Evolutionary conservation across 1,284 basidiomycete genomes (phyloP), one percentile per base, ranked within the genome.

Genomic region (Pseudozyma tsukubaensis): DNA sequence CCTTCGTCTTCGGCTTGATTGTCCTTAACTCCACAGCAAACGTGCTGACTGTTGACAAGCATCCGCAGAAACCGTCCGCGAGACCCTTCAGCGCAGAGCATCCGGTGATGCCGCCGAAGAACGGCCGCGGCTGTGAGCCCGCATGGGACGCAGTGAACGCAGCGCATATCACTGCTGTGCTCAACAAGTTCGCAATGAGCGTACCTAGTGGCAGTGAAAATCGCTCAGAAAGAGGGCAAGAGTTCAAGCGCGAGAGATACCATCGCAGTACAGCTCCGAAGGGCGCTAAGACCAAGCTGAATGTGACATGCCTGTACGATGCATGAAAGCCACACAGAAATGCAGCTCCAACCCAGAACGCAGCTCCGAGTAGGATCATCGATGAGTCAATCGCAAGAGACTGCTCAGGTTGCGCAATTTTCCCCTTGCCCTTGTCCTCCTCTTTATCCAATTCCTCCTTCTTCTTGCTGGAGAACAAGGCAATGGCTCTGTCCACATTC

Each of bases 1-100:
- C 80, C 14, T 43, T 66, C n/a, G 74, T 50, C 16, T 49, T 43
- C 3, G 76, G 76, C 44, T 86, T 86, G 55, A 97, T 85, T 4
- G 89, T 88, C 9, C 87, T 85, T 35, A 93, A 85, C 84, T 99
- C 97, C 4, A 91, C 90, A 1, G 90, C 91, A 83, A 98, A 96
- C 12, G 95, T 99, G 85, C 92, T 94, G 67, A 99, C 89, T 0
- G 97, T 99, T 5, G 92, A 95, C 72, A 99, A 87, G 85, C 94
- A 94, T 9, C 95, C 97, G 82, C 95, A 98, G 82, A 94, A 97
- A 2, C 97, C 97, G 80, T 97, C 92, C 36, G 88, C 87, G 34
- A 99, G 86, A 1, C 79, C 82, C 12, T 77, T 66, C n/a, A 82
- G 60, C 0, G 74, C 81, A n/a, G 73, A 36, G 43, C 82, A 83